phyloP scores from a whole-genome alignment of 768 basidiomycete species.

The Symmetrospora coprosmae region DNA sequence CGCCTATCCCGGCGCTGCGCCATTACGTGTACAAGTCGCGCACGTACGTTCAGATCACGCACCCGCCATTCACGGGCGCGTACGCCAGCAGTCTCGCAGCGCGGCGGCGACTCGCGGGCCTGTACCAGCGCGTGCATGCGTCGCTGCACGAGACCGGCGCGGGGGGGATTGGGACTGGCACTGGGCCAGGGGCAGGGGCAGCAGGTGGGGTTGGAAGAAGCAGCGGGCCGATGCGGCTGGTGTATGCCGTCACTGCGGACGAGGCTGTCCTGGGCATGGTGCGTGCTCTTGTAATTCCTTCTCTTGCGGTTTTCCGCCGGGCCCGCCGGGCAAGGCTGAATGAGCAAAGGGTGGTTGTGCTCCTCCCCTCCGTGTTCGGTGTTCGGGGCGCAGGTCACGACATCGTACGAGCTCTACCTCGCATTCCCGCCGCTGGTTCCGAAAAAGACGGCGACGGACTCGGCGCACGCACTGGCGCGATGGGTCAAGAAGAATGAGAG shows the following conservation, averaged over 20 bases:
- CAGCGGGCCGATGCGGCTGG: constrained; percentile 53
- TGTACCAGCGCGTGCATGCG: constrained; percentile 79
- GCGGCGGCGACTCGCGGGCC: no score
- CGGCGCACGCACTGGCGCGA: constrained; percentile 72
- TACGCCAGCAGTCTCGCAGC: no score
- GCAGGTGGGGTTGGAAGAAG: not conserved
- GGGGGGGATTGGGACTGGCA: no score
- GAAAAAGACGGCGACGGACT: constrained; percentile 71
- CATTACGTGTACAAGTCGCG: constrained; percentile 94
- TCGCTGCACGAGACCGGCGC: constrained; percentile 77
- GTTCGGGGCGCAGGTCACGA: constrained; percentile 54
- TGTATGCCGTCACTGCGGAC: constrained; percentile 68
- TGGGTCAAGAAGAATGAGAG: constrained; percentile 86
- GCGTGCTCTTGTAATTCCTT: constrained; percentile 34
- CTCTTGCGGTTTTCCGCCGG: constrained; percentile 12
- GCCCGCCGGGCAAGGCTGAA: not conserved
- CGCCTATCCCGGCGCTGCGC: constrained; percentile 75
- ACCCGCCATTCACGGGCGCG: no score
- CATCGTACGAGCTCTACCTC: constrained; percentile 82
- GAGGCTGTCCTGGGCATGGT: constrained; percentile 95
- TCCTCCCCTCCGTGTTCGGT: not conserved
- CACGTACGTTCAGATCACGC: constrained; percentile 75
- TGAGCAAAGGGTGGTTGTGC: not conserved
- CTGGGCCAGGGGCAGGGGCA: constrained; percentile 50
- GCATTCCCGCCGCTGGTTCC: constrained; percentile 66